phyloP scores from a whole-genome alignment of 2,329 filamentous ascomycete genomes.

The Colletotrichum godetiae region DNA sequence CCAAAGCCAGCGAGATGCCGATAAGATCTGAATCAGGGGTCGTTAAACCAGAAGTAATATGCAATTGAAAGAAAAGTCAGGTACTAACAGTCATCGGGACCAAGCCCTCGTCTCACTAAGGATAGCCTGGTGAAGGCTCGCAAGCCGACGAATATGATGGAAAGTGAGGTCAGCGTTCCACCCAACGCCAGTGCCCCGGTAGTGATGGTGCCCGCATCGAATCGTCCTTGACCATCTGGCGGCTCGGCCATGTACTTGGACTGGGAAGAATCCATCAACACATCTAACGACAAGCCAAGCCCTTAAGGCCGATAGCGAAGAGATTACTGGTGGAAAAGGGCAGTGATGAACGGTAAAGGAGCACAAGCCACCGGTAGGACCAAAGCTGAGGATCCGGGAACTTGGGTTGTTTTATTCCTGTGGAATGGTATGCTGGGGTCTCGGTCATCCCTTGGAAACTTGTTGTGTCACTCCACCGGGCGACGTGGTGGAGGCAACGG shows the following conservation, averaged over 20 bases:
- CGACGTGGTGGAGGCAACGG: background rate
- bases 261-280: slow-evolving; percentile 4
- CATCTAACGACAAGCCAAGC: background rate
- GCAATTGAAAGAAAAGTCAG: background rate
- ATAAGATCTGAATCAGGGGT: background rate
- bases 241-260: slow-evolving; percentile 29
- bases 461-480: background rate
- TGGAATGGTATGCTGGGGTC: background rate
- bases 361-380: background rate
- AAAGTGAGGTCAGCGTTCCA: slow-evolving; percentile 2
- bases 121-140: slow-evolving; percentile 22
- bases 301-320: background rate
- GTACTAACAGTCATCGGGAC: slow-evolving; percentile 27
- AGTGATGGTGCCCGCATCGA: slow-evolving; percentile 20
- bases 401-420: background rate
- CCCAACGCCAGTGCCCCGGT: slow-evolving; percentile 5
- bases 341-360: background rate
- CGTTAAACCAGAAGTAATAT: background rate
- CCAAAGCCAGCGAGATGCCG: background rate
- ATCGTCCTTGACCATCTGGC: slow-evolving; percentile 18
- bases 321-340: background rate
- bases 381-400: background rate
- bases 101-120: slow-evolving; percentile 8
- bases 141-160: slow-evolving; percentile 12
- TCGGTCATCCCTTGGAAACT: background rate